Evolutionary conservation across 2,329 filamentous ascomycete genomes (phyloP).

Genomic region (Daldinia eschscholtzii): DNA sequence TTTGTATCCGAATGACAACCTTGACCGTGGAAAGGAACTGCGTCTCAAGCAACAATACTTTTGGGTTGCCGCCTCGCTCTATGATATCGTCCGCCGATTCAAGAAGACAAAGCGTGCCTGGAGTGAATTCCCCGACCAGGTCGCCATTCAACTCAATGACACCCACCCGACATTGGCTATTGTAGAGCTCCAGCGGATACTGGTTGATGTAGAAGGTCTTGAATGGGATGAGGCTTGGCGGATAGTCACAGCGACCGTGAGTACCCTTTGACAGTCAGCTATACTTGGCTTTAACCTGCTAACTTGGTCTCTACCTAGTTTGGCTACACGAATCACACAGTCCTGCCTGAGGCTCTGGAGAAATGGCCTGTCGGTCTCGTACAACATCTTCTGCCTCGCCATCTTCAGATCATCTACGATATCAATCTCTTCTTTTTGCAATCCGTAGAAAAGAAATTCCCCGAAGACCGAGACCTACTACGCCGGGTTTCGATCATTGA

Average conservation of each 20-base stretch:
- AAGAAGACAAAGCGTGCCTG: conserved; percentile 95
- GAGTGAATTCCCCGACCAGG: conserved; percentile 92
- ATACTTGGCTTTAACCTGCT: conserved; percentile 34
- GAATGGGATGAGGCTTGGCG: conserved; percentile 94
- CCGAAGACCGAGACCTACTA: conserved; percentile 88
- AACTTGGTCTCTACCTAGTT: conserved; percentile 64
- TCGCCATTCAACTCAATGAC: conserved; percentile 98
- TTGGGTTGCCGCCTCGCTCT: conserved; percentile 97
- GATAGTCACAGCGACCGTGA: conserved; percentile 77
- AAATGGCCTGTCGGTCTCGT: conserved; percentile 97
- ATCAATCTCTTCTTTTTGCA: conserved; percentile 97
- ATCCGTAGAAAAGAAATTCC: conserved; percentile 88
- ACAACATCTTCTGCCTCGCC: conserved; percentile 91
- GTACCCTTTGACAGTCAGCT: conserved; percentile 47
- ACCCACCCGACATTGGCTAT: conserved; percentile 97
- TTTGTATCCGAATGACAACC: conserved; percentile 96
- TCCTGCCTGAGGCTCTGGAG: conserved; percentile 95
- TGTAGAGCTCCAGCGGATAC: conserved; percentile 93
- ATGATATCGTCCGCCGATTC: conserved; percentile 96
- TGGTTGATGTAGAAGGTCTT: conserved; percentile 89
- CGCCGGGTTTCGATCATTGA: conserved; percentile 95
- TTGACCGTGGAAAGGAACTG: conserved; percentile 96
- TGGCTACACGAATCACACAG: conserved; percentile 98
- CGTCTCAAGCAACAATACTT: conserved; percentile 99
- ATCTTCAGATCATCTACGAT: conserved; percentile 97